Evolutionary conservation across 1,284 basidiomycete species (phyloP), one percentile per base, ranked within the genome.

Genomic region (Melanopsichium pennsylvanicum): DNA sequence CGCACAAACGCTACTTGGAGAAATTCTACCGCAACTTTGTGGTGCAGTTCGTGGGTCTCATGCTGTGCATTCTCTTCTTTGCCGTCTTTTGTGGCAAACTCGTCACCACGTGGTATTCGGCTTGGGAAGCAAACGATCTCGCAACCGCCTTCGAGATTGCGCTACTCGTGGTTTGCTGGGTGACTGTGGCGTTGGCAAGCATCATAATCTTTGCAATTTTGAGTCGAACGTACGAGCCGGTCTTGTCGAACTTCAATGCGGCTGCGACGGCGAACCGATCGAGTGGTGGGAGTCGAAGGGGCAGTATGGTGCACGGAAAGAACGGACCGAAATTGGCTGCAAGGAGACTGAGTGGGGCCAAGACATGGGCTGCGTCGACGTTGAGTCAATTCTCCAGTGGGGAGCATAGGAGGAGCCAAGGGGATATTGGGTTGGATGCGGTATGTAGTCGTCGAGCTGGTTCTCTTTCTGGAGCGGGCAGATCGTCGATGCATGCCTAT

Each of bases 211-310:
- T 56, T 29, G 48, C 54, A 16, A 67, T 60, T 27, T 34, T 60
- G 13, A 52, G 51, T n/a, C 46, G 57, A 3, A 66, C 62, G 8
- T 66, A 66, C 21, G 62, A 66, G 44, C 62, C 62, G 11, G 41
- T 66, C 23, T 34, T 66, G 8, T 43, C 50, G 7, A 54, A 29
- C 46, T 15, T 64, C n/a, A n/a, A n/a, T 19, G 38, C 43, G 18
- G 37, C 39, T 13, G 48, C 27, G 5, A 40, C 35, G 3, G 9
- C 10, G 16, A 44, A 42, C n/a, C 35, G 42, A 13, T 40, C 41
- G n/a, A 46, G 27, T 31, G 46, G 51, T 13, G n/a, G n/a, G n/a
- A 34, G 41, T 12, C 27, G 46, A 6, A 33, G 43, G 6, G 38
- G 15, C 12, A 56, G 47, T 48, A 12, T 60, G 40, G 21, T 31